Evolutionary conservation across 208 protist species (phyloP).

Genomic region (Trypanosoma theileri): DNA sequence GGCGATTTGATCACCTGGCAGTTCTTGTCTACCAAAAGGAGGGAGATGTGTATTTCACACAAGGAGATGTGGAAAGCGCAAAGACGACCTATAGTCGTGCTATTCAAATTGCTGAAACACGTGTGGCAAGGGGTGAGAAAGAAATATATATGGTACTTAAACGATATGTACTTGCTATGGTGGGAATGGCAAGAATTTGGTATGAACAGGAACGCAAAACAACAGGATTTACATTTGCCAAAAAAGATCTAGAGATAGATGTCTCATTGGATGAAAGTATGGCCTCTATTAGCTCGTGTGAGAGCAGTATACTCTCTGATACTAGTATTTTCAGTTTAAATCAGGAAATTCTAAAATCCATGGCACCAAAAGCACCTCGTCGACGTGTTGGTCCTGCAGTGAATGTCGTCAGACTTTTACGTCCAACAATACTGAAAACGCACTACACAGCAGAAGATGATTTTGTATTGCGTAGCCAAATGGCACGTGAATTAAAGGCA

Average conservation of each 20-base stretch:
- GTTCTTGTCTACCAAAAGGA: constrained; percentile 82
- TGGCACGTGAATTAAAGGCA: constrained; percentile 76
- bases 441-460: constrained; percentile 54
- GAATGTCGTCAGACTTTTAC: constrained; percentile 45
- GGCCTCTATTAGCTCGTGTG: constrained; percentile 52
- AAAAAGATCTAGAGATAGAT: constrained; percentile 11
- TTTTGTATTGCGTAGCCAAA: constrained; percentile 80
- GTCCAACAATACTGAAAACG: constrained; percentile 33
- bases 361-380: constrained; percentile 58
- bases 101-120: constrained; percentile 76
- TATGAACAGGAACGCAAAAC: constrained; percentile 77
- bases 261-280: constrained; percentile 21
- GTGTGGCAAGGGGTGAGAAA: constrained; percentile 71
- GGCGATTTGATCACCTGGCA: constrained; percentile 67
- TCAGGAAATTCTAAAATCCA: constrained; percentile 72
- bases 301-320: constrained; percentile 58
- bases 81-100: constrained; percentile 68
- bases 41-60: constrained; percentile 60
- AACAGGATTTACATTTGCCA: constrained; percentile 60
- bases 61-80: constrained; percentile 52
- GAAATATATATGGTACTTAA: constrained; percentile 86
- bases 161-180: constrained; percentile 80
- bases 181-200: constrained; percentile 79
- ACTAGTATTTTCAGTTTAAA: constrained; percentile 78
- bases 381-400: constrained; percentile 59